Evolutionary conservation across 2,329 filamentous ascomycete genomes (phyloP), one percentile per base, ranked within the genome.

Genomic region (Colletotrichum truncatum): DNA sequence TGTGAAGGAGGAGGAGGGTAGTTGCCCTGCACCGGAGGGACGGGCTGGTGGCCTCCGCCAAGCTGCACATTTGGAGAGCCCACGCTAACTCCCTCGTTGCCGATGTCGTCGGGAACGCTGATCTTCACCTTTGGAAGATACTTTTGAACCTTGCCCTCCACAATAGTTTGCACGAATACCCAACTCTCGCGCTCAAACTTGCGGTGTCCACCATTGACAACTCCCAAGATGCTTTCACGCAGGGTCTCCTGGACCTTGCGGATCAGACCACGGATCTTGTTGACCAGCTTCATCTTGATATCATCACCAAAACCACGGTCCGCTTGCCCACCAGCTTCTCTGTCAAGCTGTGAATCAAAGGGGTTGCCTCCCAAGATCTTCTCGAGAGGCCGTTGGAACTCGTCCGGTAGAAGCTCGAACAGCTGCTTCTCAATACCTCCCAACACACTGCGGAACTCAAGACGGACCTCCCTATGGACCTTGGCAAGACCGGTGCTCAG

Each of bases 321-420:
- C 0, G 74, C 65, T 4, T 72, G 61, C 3, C 70, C 52, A 0
- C 68, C 68, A 0, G 73, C 73, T 16, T 80, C 75, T 16, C 73
- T 73, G 58, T 82, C 79, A 12, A 83, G 78, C 64, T 81, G 73
- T 14, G 76, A 70, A 69, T 82, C 80, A 62, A 83, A 83, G 6
- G 81, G 81, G 48, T 83, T 83, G 3, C 81, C 81, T 0, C 81
- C 81, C 0, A 83, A 76, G 9, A 83, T 80, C 73, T 79, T 82
- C 69, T 83, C 81, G 0, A 83, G 75, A 0, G 80, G 79, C 0
- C 76, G 71, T 66, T 82, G 80, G 63, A 83, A 76, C 49, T 77
- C 66, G 49, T 82, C 80, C 1, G 81, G 81, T 0, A 83, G 75
- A 11, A 80, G 67, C 70, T 83, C 81, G 30, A 82, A 83, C 1